Percentiles rank a stretch among this genome's conserved stretches.
These are phyloP conservation scores for Aspergillus sclerotialis DNA, from an alignment of 2,329 filamentous ascomycete species.

Conservation along the genomic window DNA sequence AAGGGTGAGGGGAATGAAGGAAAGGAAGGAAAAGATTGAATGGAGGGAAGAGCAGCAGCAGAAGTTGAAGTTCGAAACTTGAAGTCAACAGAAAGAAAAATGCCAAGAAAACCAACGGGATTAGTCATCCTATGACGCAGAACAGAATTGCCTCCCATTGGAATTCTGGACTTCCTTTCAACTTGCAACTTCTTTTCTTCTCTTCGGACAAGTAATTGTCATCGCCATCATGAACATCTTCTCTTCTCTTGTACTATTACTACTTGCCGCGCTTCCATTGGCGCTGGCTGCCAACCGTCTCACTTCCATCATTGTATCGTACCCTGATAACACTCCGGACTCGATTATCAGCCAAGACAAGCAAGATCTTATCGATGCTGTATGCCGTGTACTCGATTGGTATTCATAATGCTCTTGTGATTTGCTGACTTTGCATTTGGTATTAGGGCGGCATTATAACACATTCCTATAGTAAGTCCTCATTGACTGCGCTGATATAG, in stretches of 20 bases:
- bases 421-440: conserved; percentile 9
- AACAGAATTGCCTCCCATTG: conserved; percentile 9
- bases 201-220: no score
- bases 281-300: conserved; percentile 46
- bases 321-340: conserved; percentile 62
- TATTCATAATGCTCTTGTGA: neutral
- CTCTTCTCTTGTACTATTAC: no score
- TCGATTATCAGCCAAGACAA: conserved; percentile 65
- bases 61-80: neutral
- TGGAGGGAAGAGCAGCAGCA: neutral
- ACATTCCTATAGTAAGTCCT: conserved; percentile 65
- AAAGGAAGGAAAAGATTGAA: conserved; percentile 4
- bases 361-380: conserved; percentile 60
- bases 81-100: no score
- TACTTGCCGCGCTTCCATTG: conserved; percentile 52
- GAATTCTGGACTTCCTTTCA: no score
- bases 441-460: conserved; percentile 63
- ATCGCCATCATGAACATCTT: conserved; percentile 64
- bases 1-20: no score
- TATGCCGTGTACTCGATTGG: conserved; percentile 23
- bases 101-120: neutral
- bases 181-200: no score
- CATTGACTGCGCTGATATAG: neutral
- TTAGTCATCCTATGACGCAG: neutral
- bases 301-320: conserved; percentile 73